Conservation (phyloP, 148 eudicot genomes). For the Camellia lanceoleosa region DNA sequence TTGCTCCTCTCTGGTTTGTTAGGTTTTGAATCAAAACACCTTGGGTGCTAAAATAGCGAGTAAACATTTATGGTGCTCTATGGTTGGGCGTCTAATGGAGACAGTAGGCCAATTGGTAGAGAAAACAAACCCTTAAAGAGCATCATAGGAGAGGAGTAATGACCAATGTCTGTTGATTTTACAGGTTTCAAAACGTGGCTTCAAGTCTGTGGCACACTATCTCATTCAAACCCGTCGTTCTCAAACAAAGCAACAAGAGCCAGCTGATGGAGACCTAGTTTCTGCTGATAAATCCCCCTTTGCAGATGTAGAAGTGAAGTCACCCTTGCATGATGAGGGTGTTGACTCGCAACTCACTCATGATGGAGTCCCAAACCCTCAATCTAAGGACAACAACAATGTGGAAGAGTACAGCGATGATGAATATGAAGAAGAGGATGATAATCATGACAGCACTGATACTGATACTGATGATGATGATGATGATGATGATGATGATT, state of each 20-base stretch:
- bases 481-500: slow-evolving; percentile 13
- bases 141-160: background rate
- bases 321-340: background rate
- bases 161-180: slow-evolving; percentile 11
- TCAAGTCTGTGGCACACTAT: slow-evolving; percentile 75
- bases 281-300: slow-evolving; percentile 21
- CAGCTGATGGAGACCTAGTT: slow-evolving; percentile 21
- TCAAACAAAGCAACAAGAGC: slow-evolving; percentile 18
- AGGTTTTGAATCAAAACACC: background rate
- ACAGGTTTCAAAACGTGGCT: slow-evolving; percentile 51
- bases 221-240: slow-evolving; percentile 43
- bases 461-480: background rate
- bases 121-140: background rate
- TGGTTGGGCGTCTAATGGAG: background rate
- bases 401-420: slow-evolving; percentile 6
- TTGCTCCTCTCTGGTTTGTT: background rate
- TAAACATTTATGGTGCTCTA: background rate
- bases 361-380: slow-evolving; percentile 7
- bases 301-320: slow-evolving; percentile 10
- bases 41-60: background rate
- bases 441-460: slow-evolving; percentile 18
- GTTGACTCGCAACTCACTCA: slow-evolving; percentile 14
- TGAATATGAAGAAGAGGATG: slow-evolving; percentile 15
- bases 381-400: slow-evolving; percentile 4
- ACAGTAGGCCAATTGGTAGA: background rate